phyloP scores from a whole-genome alignment of 352 stramenopile genomes.

The Paralagenidium karlingii region DNA sequence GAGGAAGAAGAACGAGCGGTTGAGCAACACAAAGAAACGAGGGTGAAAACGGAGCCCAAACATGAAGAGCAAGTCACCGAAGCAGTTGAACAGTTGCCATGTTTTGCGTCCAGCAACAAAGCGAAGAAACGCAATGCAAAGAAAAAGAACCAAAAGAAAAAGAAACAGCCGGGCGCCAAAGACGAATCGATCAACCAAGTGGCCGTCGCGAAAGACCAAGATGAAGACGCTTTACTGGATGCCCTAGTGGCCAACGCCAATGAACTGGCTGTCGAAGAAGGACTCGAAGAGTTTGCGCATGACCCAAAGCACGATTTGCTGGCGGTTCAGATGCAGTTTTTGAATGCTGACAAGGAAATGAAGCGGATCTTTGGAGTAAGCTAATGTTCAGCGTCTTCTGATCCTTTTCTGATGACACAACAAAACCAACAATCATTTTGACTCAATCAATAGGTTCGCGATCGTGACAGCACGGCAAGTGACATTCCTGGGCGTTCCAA shows the following conservation, averaged over 20 bases:
- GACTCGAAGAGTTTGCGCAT: too few relatives aligned
- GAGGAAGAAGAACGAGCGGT: conserved; percentile 3
- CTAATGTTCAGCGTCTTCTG: neutral
- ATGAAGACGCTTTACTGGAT: conserved; percentile 62
- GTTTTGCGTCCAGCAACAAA: neutral
- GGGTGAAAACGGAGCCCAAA: neutral
- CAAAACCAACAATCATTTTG: conserved; percentile 1
- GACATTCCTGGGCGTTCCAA: neutral
- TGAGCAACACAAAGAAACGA: neutral
- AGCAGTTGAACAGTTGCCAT: neutral
- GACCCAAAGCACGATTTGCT: conserved; percentile 58
- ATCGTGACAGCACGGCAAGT: too few relatives aligned
- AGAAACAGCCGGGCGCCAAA: conserved; percentile 5
- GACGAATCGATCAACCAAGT: conserved; percentile 12
- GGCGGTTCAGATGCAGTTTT: conserved; percentile 47
- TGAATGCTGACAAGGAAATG: conserved; percentile 84
- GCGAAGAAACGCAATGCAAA: conserved; percentile 11
- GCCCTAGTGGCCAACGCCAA: conserved; percentile 30
- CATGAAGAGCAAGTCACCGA: conserved; percentile 1
- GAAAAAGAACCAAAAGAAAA: conserved; percentile 26
- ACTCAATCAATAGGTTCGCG: neutral
- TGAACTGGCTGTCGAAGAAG: conserved; percentile 23
- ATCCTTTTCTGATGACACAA: conserved; percentile 13
- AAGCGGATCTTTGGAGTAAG: conserved; percentile 78
- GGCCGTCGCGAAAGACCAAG: conserved; percentile 11